Base-by-base conservation (phyloP, 352 stramenopile genomes). In the Globisporangium mamillatum region DNA sequence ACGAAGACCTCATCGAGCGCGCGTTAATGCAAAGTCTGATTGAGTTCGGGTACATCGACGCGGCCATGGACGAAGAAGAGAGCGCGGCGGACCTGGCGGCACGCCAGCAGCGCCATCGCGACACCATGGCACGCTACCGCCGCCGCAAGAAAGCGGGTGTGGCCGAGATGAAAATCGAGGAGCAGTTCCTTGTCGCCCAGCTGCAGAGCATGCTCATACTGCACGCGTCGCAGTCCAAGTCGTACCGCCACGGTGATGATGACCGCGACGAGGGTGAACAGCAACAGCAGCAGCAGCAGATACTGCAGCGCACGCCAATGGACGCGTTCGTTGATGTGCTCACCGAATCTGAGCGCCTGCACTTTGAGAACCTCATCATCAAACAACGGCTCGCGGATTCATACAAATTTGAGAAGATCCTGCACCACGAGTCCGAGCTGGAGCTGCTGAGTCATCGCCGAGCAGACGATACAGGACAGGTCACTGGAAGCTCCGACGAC, bases 111-210 rank as follows among this genome's bases (percentile, higher is more conserved):
- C 48, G 48, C 7, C 48, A 54, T 54, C 48, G 48, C 48, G 48
- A 54, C 48, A 25, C 48, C 20, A 54, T 54, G 48, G 48, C 48
- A 20, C 48, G 48, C 48, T 54, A 54, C 48, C 48, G 20, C 3
- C 48, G 48, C 20, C 48, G 48, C 2, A 54, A 54, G 48, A 54
- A 54, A 54, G 48, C 48, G 10, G 8, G 6, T 1, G 20, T 54
- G 48, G 18, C 20, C 7, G 20, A 54, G 48, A 54, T 54, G 48
- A 54, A 54, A 16, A 8, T 54, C 48, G 48, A 54, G 48, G 48
- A 54, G 48, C 48, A 54, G 48, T 54, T 54, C 48, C 48, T 54
- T 20, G 48, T 25, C 48, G 48, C 48, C 20, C 48, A 54, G 48
- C 48, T 54, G 48, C 48, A 54, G 48, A 54, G 48, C 48, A 54